Evolutionary conservation across 257 asterid species (phyloP).

Genomic region (Verbascum thapsus): DNA sequence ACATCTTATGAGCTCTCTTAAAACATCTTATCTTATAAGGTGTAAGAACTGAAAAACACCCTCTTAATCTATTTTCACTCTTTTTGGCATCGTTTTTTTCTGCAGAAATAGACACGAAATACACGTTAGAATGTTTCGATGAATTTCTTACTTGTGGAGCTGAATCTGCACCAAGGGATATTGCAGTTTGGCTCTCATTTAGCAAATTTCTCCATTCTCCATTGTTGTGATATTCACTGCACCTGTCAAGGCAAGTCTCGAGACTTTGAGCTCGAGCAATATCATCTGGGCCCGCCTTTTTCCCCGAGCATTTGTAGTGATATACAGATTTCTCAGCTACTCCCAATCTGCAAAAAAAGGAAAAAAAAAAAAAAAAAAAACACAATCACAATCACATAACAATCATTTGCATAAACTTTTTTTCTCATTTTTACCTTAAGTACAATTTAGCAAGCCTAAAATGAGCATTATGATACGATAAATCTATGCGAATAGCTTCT

Average conservation of each 20-base stretch:
- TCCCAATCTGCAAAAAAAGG: constrained; percentile 73
- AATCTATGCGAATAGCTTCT: constrained; percentile 55
- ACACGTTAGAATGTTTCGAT: neutral
- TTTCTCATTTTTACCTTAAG: constrained; percentile 45
- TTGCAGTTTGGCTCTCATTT: constrained; percentile 37
- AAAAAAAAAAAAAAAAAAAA: too few relatives aligned
- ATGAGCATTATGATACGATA: constrained; percentile 56
- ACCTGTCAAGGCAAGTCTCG: constrained; percentile 34
- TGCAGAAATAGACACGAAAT: neutral
- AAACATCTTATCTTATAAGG: too few relatives aligned
- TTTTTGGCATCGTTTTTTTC: too few relatives aligned
- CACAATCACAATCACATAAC: neutral
- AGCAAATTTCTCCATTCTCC: constrained; percentile 54
- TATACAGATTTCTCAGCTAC: constrained; percentile 51
- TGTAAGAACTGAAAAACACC: too few relatives aligned
- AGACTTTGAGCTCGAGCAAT: constrained; percentile 45
- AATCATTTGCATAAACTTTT: neutral
- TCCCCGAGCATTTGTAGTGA: constrained; percentile 50
- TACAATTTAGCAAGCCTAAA: constrained; percentile 57
- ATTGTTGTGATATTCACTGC: constrained; percentile 37
- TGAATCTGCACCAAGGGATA: constrained; percentile 58
- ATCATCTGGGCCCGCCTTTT: constrained; percentile 44
- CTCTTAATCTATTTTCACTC: too few relatives aligned
- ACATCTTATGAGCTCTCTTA: too few relatives aligned
- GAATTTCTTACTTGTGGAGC: constrained; percentile 52